phyloP scores from a whole-genome alignment of 2,329 filamentous ascomycete species.

The Gliomastix tumulicola region DNA sequence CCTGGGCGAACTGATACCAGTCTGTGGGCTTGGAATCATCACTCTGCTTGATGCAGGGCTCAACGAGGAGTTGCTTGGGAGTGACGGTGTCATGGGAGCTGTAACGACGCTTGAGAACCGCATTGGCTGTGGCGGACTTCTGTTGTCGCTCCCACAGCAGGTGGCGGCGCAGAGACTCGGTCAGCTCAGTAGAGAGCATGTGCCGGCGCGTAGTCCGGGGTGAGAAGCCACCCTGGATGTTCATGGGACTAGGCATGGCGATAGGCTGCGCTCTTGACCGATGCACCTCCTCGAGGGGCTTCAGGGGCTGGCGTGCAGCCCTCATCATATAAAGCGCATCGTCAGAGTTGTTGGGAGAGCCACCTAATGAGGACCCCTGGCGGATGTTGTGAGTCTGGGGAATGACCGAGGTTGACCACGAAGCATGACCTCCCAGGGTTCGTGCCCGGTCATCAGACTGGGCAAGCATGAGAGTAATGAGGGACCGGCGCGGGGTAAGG shows the following conservation, averaged over 20 bases:
- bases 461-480: conserved; percentile 82
- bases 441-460: conserved; percentile 64
- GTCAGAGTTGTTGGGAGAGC: conserved; percentile 51
- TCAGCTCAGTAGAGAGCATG: conserved; percentile 92
- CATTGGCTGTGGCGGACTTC: conserved; percentile 82
- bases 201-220: conserved; percentile 87
- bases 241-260: conserved; percentile 52
- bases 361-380: conserved; percentile 32
- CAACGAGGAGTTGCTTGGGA: conserved; percentile 73
- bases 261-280: conserved; percentile 71
- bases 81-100: conserved; percentile 88
- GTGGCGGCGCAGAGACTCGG: conserved; percentile 84
- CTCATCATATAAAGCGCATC: conserved; percentile 60
- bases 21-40: conserved; percentile 62
- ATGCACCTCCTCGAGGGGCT: conserved; percentile 55
- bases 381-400: conserved; percentile 44
- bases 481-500: conserved; percentile 75
- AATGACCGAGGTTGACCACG: conserved; percentile 63
- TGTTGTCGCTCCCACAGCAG: conserved; percentile 94
- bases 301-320: conserved; percentile 43
- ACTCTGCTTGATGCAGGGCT: conserved; percentile 50
- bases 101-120: conserved; percentile 82
- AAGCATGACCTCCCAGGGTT: conserved; percentile 61
- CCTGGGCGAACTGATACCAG: conserved; percentile 79
- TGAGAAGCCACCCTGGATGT: conserved; percentile 71